Base-by-base conservation (phyloP, 768 basidiomycete genomes). In the Hemileccinum impolitum region DNA sequence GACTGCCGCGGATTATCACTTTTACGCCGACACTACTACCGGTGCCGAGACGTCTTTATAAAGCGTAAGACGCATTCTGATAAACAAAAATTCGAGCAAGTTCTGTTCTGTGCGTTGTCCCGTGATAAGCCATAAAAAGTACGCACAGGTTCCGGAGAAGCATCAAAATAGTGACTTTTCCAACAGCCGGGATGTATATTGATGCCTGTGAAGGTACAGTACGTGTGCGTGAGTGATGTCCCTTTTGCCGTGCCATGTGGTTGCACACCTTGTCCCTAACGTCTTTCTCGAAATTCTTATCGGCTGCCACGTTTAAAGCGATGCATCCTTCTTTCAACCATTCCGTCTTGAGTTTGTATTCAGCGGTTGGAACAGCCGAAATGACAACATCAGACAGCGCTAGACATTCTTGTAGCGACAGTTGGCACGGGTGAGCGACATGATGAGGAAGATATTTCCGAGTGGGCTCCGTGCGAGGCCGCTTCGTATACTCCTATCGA, bases 131-230 rank as follows among this genome's bases (percentile, higher is more conserved):
- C 3, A 43, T 23, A 54, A 49, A 45, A 39, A 40, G 43, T 6
- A 74, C 91, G 63, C 65, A 94, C 88, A 99, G 63, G 66, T 99
- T 99, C 40, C 95, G 81, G 61, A 96, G 78, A n/a, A 99, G 78
- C 91, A 99, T 95, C 63, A 94, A 73, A 56, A 97, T 96, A 2
- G 96, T 99, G 49, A 96, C 89, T 71, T 95, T 96, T 17, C 96
- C 96, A n/a, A 99, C 92, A 6, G 91, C 86, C 9, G 95, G 94
- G 54, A 98, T 77, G 67, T 97, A 97, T 50, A 99, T 75, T 13
- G 93, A 92, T 11, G 94, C 94, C 94, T 49, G 46, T 25, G 11
- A 42, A 38, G 18, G 31, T 28, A 26, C 9, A 19, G 21, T 14
- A 18, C 23, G 23, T 39, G 39, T 8, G 42, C 18, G 51, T 63